These are phyloP conservation scores for Fusarium sp. DNA, from an alignment of 2,329 filamentous ascomycete genomes.

Conservation along the genomic window DNA sequence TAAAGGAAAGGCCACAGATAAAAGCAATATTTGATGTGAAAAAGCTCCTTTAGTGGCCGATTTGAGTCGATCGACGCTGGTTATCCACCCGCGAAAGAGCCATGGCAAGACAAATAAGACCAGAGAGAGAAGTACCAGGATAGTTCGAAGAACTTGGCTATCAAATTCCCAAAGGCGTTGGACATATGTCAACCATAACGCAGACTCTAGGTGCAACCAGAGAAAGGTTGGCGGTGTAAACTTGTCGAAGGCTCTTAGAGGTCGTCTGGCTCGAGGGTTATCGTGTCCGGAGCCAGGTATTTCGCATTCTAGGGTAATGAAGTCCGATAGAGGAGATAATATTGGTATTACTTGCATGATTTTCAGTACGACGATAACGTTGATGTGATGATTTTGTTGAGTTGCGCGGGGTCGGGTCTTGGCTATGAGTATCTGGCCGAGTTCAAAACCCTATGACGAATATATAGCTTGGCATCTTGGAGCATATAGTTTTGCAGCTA, in stretches of 20 bases:
- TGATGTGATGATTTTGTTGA: background rate
- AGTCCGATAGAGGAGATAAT: too few species aligned
- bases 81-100: background rate
- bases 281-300: background rate
- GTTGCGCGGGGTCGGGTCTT: background rate
- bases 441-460: background rate
- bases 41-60: background rate
- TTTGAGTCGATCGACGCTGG: background rate
- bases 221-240: background rate
- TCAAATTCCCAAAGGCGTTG: background rate
- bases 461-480: background rate
- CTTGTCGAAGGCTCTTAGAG: background rate
- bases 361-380: too few species aligned
- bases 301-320: background rate
- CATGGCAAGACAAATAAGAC: background rate
- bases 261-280: background rate
- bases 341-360: background rate
- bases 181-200: background rate
- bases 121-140: background rate
- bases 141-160: accelerated
- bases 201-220: background rate
- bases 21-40: background rate
- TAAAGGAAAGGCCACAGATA: accelerated
- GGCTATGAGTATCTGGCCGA: background rate
- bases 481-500: accelerated